These are phyloP conservation scores for Phaffomyces antillensis DNA, from an alignment of 805 yeast genomes.

Conservation along the genomic window DNA sequence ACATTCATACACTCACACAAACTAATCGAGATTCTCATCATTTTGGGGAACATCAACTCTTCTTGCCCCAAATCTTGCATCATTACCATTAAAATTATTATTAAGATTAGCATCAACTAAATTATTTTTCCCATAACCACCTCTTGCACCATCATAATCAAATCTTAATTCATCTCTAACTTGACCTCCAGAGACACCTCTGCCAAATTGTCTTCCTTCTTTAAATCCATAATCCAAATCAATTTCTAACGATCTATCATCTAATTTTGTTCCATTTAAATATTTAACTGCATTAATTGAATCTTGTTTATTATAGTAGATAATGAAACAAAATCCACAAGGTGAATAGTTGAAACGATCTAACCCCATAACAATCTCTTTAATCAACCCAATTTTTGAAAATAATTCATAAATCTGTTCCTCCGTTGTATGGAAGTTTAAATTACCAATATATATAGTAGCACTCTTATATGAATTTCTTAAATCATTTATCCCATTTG, in stretches of 20 bases:
- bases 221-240: constrained; percentile 95
- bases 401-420: constrained; percentile 90
- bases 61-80: constrained; percentile 26
- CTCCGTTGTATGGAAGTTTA: constrained; percentile 87
- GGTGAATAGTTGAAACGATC: constrained; percentile 89
- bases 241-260: constrained; percentile 72
- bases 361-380: constrained; percentile 86
- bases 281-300: constrained; percentile 81
- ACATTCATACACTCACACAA: neutral
- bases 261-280: constrained; percentile 74
- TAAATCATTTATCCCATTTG: constrained; percentile 52
- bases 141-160: constrained; percentile 42
- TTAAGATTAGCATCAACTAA: constrained; percentile 5
- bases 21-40: constrained; percentile 4
- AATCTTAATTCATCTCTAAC: constrained; percentile 60
- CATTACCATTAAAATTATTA: constrained; percentile 14
- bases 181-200: constrained; percentile 92
- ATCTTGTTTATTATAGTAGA: constrained; percentile 59
- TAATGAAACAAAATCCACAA: constrained; percentile 93
- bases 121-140: constrained; percentile 31
- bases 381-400: constrained; percentile 64
- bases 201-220: constrained; percentile 93
- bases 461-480: constrained; percentile 57
- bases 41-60: constrained; percentile 12
- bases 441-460: constrained; percentile 87